Percentiles rank a stretch among this genome's conserved stretches.
Conservation (phyloP, 2,329 filamentous ascomycete species). For the Cylindrodendrum hubeiense region DNA sequence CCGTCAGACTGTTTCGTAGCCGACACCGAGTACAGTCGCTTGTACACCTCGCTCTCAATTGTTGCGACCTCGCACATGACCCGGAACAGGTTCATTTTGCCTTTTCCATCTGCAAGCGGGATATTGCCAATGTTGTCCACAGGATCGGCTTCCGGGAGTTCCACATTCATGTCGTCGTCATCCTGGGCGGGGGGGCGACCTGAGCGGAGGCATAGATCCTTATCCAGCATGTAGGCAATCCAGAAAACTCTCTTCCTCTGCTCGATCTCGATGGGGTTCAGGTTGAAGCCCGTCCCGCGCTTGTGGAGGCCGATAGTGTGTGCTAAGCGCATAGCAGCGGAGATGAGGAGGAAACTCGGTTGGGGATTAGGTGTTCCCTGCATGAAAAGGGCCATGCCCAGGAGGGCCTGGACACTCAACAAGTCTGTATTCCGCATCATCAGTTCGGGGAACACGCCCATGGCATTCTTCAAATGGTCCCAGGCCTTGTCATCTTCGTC, state of each 20-base stretch:
- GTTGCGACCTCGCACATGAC: constrained; percentile 91
- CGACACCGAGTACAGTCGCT: constrained; percentile 90
- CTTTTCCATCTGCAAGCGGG: constrained; percentile 86
- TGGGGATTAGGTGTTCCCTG: constrained; percentile 98
- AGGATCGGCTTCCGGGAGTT: constrained; percentile 91
- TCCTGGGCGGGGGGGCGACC: constrained; percentile 72
- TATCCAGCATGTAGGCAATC: constrained; percentile 75
- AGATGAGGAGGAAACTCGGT: constrained; percentile 90
- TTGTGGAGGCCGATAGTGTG: constrained; percentile 98
- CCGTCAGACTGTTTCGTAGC: constrained; percentile 93
- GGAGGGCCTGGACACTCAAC: constrained; percentile 90
- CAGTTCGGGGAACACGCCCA: constrained; percentile 91
- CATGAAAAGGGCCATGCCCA: constrained; percentile 95
- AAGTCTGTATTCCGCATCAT: constrained; percentile 97
- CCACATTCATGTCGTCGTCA: constrained; percentile 89
- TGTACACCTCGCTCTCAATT: constrained; percentile 96
- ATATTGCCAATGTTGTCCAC: constrained; percentile 96
- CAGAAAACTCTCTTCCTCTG: constrained; percentile 79
- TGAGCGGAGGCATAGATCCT: constrained; percentile 71
- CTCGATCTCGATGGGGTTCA: constrained; percentile 94
- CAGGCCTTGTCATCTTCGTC: constrained; percentile 96
- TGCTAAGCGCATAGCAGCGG: constrained; percentile 88
- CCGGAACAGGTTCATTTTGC: constrained; percentile 95
- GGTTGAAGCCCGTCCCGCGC: constrained; percentile 89
- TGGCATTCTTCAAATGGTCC: constrained; percentile 96